Base-by-base conservation (phyloP, 768 basidiomycete genomes). In the Lactarius vividus region DNA sequence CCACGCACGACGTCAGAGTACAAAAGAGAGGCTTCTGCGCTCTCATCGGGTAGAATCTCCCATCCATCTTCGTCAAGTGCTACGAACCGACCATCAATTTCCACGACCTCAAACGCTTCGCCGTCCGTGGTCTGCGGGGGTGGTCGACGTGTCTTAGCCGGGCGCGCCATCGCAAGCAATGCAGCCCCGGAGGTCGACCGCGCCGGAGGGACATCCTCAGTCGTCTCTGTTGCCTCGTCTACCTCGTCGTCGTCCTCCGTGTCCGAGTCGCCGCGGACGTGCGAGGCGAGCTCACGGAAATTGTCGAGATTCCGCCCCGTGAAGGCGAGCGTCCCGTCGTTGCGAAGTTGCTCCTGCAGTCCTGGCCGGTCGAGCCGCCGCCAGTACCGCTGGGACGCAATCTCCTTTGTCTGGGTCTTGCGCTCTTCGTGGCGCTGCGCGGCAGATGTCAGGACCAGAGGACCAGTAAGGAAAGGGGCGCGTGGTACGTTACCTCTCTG, bases 1-100 rank as follows among this genome's bases (percentile, higher is more conserved):
- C 62, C 62, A 52, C 66, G 66, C 26, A 63, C 66, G 28, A 67
- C 33, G 10, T 67, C 66, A n/a, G 66, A 67, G 66, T 67, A 67
- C 40, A 59, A 31, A 46, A 39, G 5, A 8, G 40, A 62, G 18
- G 7, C 52, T 53, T 49, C 57, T 5, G 52, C 52, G n/a, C 37
- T 54, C 53, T 67, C 62, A 18, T 67, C 57, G 10, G 66, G 61
- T 20, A 67, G 62, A 3, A 67, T 63, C 35, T 67, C 66, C 66
- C 66, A 67, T 1, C 66, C 66, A 10, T 63, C 66, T 39, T 67
- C 66, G 28, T 67, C 66, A 39, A 67, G 61, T 29, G 62, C 57
- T 26, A 67, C 66, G 52, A 67, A 15, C n/a, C 53, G 57, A 6
- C 66, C 66, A 33, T 63, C 61, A 29, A 67, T 23, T 53, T 67